Evolutionary conservation across 1,284 basidiomycete species (phyloP).

Genomic region (Garcileccinum viscosum): DNA sequence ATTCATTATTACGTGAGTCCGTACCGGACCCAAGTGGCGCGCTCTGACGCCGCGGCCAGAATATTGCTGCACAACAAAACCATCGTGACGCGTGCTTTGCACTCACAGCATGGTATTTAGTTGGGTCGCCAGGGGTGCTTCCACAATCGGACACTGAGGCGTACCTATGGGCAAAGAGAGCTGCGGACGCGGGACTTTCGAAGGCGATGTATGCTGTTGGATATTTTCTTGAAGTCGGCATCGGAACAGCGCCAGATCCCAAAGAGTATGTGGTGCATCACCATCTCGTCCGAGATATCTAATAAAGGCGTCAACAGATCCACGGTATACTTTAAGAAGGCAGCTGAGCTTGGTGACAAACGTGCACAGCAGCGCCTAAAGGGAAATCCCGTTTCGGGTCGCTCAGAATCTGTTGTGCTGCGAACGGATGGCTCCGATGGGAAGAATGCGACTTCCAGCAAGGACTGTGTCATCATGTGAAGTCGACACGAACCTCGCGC

Average conservation of each 20-base stretch:
- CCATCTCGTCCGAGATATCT: constrained; percentile 10
- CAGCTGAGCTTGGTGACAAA: constrained; percentile 94
- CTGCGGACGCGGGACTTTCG: constrained; percentile 85
- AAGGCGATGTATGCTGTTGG: constrained; percentile 98
- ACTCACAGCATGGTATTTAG: constrained; percentile 98
- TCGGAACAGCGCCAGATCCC: constrained; percentile 76
- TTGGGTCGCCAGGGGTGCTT: constrained; percentile 95
- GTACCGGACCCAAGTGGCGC: not conserved
- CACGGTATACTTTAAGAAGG: constrained; percentile 85
- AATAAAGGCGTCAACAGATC: constrained; percentile 53
- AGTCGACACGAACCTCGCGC: constrained; percentile 5
- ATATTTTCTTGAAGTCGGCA: constrained; percentile 95
- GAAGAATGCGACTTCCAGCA: constrained; percentile 54
- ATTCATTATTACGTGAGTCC: constrained; percentile 95
- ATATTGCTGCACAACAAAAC: constrained; percentile 96
- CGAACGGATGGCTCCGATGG: constrained; percentile 49
- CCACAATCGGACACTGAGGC: constrained; percentile 99
- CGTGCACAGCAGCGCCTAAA: constrained; percentile 89
- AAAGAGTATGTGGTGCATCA: constrained; percentile 53
- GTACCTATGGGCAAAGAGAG: constrained; percentile 92
- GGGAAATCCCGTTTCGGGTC: constrained; percentile 64
- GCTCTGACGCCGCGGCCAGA: constrained; percentile 54
- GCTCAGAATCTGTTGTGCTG: constrained; percentile 64
- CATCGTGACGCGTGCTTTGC: constrained; percentile 98
- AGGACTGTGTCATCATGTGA: constrained; percentile 88